These are phyloP conservation scores for Aspergillus bertholletiae DNA, from an alignment of 495 filamentous ascomycete species.

Conservation along the genomic window DNA sequence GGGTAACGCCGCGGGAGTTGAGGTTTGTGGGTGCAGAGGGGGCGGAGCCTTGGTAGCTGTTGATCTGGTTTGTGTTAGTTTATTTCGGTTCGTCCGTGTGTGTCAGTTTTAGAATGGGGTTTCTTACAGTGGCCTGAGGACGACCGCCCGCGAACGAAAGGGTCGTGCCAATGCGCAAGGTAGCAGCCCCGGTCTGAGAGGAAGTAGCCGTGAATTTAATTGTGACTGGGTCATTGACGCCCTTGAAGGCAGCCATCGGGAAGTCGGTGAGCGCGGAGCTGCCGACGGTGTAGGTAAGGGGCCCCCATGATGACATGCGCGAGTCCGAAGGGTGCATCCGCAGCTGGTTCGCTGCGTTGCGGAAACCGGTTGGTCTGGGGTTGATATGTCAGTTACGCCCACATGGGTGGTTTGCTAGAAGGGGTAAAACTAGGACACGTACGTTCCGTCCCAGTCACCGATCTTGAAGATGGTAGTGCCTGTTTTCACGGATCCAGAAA, in stretches of 20 bases:
- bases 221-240: slow-evolving; percentile 57
- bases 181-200: slow-evolving; percentile 48
- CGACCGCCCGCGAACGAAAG: slow-evolving; percentile 54
- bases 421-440: too few species aligned
- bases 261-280: slow-evolving; percentile 46
- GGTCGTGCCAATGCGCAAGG: slow-evolving; percentile 61
- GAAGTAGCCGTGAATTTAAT: slow-evolving; percentile 57
- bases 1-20: slow-evolving; percentile 59
- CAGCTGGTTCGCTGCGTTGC: slow-evolving; percentile 61
- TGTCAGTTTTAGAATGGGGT: not conserved
- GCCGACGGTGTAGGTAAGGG: slow-evolving; percentile 58
- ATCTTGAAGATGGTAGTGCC: slow-evolving; percentile 59
- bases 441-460: slow-evolving; percentile 57
- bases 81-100: not conserved
- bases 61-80: slow-evolving; percentile 36
- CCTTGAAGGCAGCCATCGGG: slow-evolving; percentile 65
- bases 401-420: not conserved
- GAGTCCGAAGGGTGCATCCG: slow-evolving; percentile 64
- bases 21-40: slow-evolving; percentile 60
- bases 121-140: slow-evolving; percentile 23
- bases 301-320: slow-evolving; percentile 58
- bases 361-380: slow-evolving; percentile 56
- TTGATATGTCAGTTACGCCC: not conserved
- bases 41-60: slow-evolving; percentile 41
- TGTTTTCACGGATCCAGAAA: slow-evolving; percentile 43